Conservation (phyloP, 2,329 filamentous ascomycete species). For the Hawksworthiomyces lignivorus region DNA sequence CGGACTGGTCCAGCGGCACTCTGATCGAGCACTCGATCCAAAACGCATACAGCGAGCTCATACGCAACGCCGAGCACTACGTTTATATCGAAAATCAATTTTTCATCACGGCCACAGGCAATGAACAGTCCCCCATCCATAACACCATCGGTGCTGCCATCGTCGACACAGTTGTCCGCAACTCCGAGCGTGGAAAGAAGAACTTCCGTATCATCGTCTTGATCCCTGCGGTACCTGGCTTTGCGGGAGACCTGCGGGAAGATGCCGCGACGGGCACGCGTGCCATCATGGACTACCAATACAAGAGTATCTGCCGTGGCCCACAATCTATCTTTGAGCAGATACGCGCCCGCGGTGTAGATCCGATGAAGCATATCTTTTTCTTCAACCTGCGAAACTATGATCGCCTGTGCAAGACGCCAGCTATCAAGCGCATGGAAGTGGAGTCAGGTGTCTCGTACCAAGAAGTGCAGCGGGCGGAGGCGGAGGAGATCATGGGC, state of each 20-base stretch:
- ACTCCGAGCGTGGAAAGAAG: conserved; percentile 64
- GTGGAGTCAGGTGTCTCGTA: conserved; percentile 73
- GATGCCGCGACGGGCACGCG: conserved; percentile 69
- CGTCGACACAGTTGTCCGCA: conserved; percentile 79
- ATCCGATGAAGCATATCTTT: conserved; percentile 77
- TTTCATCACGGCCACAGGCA: conserved; percentile 89
- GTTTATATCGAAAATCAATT: no score
- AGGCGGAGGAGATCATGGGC: conserved; percentile 83
- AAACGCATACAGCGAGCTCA: conserved; percentile 78
- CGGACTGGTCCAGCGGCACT: conserved; percentile 91
- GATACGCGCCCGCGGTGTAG: conserved; percentile 62
- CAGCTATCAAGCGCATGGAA: conserved; percentile 65
- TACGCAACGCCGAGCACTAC: conserved; percentile 79
- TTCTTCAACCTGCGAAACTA: conserved; percentile 92
- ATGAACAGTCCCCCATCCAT: conserved; percentile 76
- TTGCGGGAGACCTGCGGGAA: conserved; percentile 69
- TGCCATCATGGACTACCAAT: conserved; percentile 86
- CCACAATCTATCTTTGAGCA: conserved; percentile 84
- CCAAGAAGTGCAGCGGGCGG: conserved; percentile 75
- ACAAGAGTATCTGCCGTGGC: conserved; percentile 80
- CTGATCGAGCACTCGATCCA: conserved; percentile 78
- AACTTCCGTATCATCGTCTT: conserved; percentile 72
- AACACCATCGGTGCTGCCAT: conserved; percentile 86
- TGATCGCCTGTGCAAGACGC: conserved; percentile 81
- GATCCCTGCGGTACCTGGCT: conserved; percentile 75